Evolutionary conservation across 805 yeast species (phyloP).

Genomic region (Starmerella etchellsii): DNA sequence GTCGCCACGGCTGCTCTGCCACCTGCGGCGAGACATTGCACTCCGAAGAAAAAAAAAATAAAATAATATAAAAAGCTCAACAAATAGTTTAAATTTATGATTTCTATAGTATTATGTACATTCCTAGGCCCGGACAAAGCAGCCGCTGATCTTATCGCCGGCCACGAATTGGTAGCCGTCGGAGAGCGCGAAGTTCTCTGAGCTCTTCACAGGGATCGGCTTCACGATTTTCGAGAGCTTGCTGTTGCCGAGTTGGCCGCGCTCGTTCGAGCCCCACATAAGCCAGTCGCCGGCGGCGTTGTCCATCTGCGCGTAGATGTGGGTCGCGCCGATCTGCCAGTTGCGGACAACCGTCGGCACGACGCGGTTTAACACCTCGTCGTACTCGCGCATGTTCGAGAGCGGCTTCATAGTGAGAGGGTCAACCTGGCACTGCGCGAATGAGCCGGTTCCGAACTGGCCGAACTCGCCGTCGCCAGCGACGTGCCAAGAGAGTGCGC

Average conservation of each 20-base stretch:
- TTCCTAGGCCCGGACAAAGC: slow-evolving; percentile 6
- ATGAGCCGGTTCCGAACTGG: slow-evolving; percentile 70
- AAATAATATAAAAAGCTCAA: not conserved
- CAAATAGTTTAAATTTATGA: no score
- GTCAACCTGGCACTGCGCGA: slow-evolving; percentile 54
- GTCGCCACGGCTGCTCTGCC: no score
- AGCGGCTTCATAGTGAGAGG: slow-evolving; percentile 49
- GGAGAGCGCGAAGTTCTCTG: slow-evolving; percentile 1
- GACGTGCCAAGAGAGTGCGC: slow-evolving; percentile 29
- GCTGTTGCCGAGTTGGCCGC: slow-evolving; percentile 78
- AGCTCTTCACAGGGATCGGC: slow-evolving; percentile 12
- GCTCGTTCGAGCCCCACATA: slow-evolving; percentile 74
- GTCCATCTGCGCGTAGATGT: slow-evolving; percentile 44
- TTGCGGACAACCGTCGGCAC: slow-evolving; percentile 37
- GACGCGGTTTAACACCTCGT: slow-evolving; percentile 34
- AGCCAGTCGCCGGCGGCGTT: slow-evolving; percentile 37
- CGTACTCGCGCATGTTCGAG: slow-evolving; percentile 38
- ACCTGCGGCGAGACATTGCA: no score
- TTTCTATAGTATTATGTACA: no score
- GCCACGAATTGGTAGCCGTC: slow-evolving; percentile 17
- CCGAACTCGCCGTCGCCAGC: slow-evolving; percentile 83
- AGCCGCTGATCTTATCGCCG: slow-evolving; percentile 19
- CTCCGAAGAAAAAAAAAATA: no score
- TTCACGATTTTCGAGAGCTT: slow-evolving; percentile 41
- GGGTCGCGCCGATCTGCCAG: slow-evolving; percentile 55